Percentiles rank a stretch among this genome's conserved stretches.
Evolutionary conservation across 192 early-diverging fungal species (phyloP).

Genomic region (Umbelopsis ramanniana): DNA sequence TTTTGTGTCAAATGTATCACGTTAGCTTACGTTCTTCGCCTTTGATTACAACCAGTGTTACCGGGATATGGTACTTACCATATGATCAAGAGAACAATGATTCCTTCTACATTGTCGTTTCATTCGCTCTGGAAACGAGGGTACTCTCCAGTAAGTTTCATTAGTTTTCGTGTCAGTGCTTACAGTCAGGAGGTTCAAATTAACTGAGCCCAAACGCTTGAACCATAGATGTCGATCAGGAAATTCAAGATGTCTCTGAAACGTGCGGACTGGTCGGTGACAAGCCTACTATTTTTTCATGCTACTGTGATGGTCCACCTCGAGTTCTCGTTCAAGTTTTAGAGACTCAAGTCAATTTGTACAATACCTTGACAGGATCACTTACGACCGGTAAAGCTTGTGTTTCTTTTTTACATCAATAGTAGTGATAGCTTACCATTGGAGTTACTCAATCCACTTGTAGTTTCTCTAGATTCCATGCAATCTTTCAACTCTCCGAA

Average conservation of each 20-base stretch:
- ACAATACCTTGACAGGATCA: too few species aligned
- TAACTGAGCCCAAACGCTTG: neutral
- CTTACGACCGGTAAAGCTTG: too few species aligned
- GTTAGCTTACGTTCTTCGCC: neutral
- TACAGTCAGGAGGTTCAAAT: neutral
- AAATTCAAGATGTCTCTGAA: slow-evolving; percentile 7
- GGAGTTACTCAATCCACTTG: too few species aligned
- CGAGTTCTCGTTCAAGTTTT: neutral
- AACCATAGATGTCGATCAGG: neutral
- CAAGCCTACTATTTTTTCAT: neutral
- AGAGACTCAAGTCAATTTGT: neutral
- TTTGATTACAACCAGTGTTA: neutral
- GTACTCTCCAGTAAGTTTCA: neutral
- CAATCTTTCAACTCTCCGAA: neutral
- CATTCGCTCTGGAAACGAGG: neutral
- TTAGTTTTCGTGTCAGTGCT: neutral
- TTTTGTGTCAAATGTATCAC: neutral
- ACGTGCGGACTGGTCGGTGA: slow-evolving; percentile 1
- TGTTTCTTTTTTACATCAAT: too few species aligned
- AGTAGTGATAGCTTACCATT: too few species aligned
- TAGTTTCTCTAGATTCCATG: neutral
- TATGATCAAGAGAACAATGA: neutral
- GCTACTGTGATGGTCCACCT: neutral
- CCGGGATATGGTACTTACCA: neutral
- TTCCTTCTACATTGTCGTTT: neutral